phyloP scores from a whole-genome alignment of 176 grass and related monocot genomes.

The Carex parvula region DNA sequence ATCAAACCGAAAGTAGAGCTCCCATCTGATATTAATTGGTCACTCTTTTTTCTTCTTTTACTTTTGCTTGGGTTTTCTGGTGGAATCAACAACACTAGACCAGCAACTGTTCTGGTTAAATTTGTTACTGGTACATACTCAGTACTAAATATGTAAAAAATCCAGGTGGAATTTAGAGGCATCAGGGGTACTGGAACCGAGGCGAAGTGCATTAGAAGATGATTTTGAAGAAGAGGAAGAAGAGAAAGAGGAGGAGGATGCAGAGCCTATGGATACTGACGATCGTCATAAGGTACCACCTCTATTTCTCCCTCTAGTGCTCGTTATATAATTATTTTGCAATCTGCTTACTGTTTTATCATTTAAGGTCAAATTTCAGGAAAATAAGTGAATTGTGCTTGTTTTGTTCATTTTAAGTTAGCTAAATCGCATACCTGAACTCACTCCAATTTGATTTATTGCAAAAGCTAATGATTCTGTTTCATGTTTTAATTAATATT shows the following conservation, averaged over 20 bases:
- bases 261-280: conserved; percentile 52
- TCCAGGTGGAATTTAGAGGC: conserved; percentile 79
- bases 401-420: background rate
- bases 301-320: background rate
- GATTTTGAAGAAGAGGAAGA: conserved; percentile 99
- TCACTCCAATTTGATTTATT: background rate
- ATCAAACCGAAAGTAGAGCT: too few species aligned
- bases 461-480: background rate
- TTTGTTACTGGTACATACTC: background rate
- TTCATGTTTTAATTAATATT: background rate
- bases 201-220: conserved; percentile 94
- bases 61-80: background rate
- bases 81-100: background rate
- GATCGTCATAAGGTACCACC: conserved; percentile 49
- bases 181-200: conserved; percentile 73
- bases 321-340: background rate
- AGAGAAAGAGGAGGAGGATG: conserved; percentile 53
- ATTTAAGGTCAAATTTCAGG: background rate
- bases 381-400: background rate
- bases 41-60: background rate
- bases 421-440: background rate
- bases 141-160: background rate
- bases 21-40: too few species aligned
- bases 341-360: background rate
- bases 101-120: background rate